Evolutionary conservation across 2,329 filamentous ascomycete species (phyloP).

Genomic region (Pseudovirgaria hyperparasitica): DNA sequence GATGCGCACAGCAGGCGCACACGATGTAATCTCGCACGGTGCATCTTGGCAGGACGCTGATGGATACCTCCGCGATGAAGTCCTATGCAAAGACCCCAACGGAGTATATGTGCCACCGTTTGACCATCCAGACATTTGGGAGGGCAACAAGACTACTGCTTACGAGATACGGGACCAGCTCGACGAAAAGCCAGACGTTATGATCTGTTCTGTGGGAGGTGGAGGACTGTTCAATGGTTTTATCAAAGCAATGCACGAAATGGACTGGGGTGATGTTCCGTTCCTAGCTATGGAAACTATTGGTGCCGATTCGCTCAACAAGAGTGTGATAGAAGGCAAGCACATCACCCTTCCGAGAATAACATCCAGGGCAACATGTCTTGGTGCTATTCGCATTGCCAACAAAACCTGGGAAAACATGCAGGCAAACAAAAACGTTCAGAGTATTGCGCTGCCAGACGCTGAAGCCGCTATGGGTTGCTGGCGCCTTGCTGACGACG

Average conservation of each 20-base stretch:
- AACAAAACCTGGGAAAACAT: slow-evolving; percentile 50
- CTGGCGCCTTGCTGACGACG: slow-evolving; percentile 67
- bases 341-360: slow-evolving; percentile 57
- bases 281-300: slow-evolving; percentile 65
- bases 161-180: slow-evolving; percentile 35
- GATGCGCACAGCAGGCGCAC: slow-evolving; percentile 52
- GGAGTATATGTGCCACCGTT: slow-evolving; percentile 57
- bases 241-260: slow-evolving; percentile 51
- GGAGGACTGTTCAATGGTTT: slow-evolving; percentile 70
- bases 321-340: slow-evolving; percentile 42
- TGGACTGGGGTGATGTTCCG: slow-evolving; percentile 12
- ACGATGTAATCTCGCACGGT: slow-evolving; percentile 56
- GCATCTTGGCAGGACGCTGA: slow-evolving; percentile 59
- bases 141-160: slow-evolving; percentile 48
- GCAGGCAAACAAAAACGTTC: slow-evolving; percentile 38
- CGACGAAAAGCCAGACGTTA: slow-evolving; percentile 44
- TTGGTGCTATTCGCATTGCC: slow-evolving; percentile 64
- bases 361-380: slow-evolving; percentile 60
- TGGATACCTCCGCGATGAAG: slow-evolving; percentile 44
- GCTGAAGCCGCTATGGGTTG: slow-evolving; percentile 69
- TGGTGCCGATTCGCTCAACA: slow-evolving; percentile 58
- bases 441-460: slow-evolving; percentile 54
- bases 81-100: slow-evolving; percentile 31
- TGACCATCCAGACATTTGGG: slow-evolving; percentile 56
- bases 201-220: slow-evolving; percentile 70